Base-by-base conservation (phyloP, 2,329 filamentous ascomycete genomes). In the Colletotrichum orbiculare region DNA sequence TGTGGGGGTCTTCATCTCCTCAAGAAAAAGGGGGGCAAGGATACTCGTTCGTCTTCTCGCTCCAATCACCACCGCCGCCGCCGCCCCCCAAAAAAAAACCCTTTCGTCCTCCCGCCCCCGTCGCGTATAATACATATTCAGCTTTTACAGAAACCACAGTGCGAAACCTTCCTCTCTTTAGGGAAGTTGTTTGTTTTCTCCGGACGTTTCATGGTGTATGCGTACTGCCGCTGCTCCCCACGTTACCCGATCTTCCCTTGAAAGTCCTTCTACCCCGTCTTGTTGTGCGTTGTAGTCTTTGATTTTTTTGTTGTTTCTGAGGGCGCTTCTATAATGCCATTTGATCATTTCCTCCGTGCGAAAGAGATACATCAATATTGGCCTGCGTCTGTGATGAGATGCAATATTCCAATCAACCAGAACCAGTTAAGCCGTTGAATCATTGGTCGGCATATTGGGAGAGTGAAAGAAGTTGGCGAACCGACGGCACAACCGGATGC, bases 401-500 rank as follows among this genome's bases (percentile, higher is more conserved):
- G 58, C 48, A 52, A 54, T 63, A 42, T 58, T 56, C 58, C 54
- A 66, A 57, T 68, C 67, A 33, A 56, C 53, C 49, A 62, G 41
- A 60, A 61, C 49, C 46, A 60, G 56, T 60, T 49, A 54, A 60
- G 59, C 64, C 67, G 56, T 65, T 46, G 73, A 78, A 70, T 80
- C 78, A 70, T 80, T 79, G 71, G 74, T 73, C 54, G 78, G 78
- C 68, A 75, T 79, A 72, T 77, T 79, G 64, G 63, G 52, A 37
- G 64, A 69, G 54, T 60, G 65, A 56, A 48, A 49, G 12, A 55
- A 37, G 41, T 38, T 64, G 64, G 54, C 64, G 46, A 64, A 55
- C 46, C 17, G 59, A 58, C 45, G 58, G 53, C 55, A 47, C 34
- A 33, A 38, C 50, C 38, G 49, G 17, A 37, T 54, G 48, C 60